These are phyloP conservation scores for Nakazawaea pomicola DNA, from an alignment of 805 yeast species.

Conservation along the genomic window DNA sequence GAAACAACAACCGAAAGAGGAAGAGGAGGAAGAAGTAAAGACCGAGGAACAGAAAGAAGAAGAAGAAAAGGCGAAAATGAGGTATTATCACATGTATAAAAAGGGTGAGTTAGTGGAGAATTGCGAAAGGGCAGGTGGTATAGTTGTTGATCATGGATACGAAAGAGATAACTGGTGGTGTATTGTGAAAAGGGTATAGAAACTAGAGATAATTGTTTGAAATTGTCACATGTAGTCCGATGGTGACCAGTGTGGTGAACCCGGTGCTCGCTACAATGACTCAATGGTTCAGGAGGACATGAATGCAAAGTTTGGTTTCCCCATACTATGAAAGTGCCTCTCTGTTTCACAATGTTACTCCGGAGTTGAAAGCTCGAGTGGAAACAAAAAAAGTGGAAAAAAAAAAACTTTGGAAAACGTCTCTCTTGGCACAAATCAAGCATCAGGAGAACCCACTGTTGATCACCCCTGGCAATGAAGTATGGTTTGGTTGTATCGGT, in stretches of 20 bases:
- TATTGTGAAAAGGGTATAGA: constrained; percentile 32
- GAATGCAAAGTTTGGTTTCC: too few relatives aligned
- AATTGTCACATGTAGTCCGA: not conserved
- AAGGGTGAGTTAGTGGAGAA: constrained; percentile 80
- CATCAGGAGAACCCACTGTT: too few relatives aligned
- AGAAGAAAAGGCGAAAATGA: constrained; percentile 51
- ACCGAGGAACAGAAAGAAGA: constrained; percentile 15
- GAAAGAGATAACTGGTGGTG: constrained; percentile 96
- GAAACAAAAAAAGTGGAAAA: too few relatives aligned
- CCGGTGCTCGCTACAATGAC: too few relatives aligned
- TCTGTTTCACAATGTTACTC: too few relatives aligned
- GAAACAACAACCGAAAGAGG: constrained; percentile 19
- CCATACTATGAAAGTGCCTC: too few relatives aligned
- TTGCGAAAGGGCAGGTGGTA: constrained; percentile 66
- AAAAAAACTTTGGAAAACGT: too few relatives aligned
- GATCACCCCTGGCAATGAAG: too few relatives aligned
- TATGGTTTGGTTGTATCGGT: not conserved
- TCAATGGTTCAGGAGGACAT: too few relatives aligned
- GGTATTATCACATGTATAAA: constrained; percentile 85
- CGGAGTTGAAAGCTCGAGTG: too few relatives aligned
- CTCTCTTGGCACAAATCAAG: too few relatives aligned
- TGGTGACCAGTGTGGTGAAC: too few relatives aligned
- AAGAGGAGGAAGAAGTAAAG: constrained; percentile 18
- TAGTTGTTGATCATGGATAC: constrained; percentile 67
- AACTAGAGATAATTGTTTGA: not conserved